phyloP scores from a whole-genome alignment of 371 early-diverging fungal genomes.

The Mortierella sp. region DNA sequence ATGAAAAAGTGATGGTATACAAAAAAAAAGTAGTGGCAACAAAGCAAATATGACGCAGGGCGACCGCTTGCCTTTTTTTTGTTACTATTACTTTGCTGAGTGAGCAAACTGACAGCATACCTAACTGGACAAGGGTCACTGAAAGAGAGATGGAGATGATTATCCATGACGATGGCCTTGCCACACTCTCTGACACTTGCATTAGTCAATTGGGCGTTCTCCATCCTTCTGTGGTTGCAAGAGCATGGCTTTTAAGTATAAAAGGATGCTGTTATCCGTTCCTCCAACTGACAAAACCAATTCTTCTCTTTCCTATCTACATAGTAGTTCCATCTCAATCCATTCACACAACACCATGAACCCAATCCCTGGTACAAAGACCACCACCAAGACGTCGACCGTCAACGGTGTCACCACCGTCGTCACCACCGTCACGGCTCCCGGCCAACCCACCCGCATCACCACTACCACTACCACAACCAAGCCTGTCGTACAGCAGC shows the following conservation, averaged over 20 bases:
- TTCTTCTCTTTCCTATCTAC: neutral
- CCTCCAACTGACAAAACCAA: constrained; percentile 1
- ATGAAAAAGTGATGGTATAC: neutral
- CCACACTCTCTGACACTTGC: neutral
- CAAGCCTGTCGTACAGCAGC: constrained; percentile 28
- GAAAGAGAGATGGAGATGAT: neutral
- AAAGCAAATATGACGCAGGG: neutral
- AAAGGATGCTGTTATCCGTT: constrained; percentile 1
- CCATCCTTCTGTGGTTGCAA: neutral
- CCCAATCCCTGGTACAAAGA: constrained; percentile 46
- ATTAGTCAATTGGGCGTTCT: constrained; percentile 7
- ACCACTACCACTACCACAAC: constrained; percentile 48
- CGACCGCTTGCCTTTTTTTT: neutral
- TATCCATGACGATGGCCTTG: neutral
- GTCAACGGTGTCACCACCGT: constrained; percentile 49
- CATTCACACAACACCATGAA: constrained; percentile 20
- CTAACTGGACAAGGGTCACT: neutral
- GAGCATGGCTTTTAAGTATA: neutral
- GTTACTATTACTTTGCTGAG: neutral
- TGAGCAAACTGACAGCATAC: too few relatives aligned
- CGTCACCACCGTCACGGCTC: constrained; percentile 43
- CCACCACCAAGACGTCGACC: constrained; percentile 54
- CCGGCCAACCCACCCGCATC: constrained; percentile 50
- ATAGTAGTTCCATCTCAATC: neutral
- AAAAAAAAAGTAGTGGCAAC: neutral